These are phyloP conservation scores for Cenchrus americanus DNA, from an alignment of 176 grass and related monocot species.

Conservation along the genomic window DNA sequence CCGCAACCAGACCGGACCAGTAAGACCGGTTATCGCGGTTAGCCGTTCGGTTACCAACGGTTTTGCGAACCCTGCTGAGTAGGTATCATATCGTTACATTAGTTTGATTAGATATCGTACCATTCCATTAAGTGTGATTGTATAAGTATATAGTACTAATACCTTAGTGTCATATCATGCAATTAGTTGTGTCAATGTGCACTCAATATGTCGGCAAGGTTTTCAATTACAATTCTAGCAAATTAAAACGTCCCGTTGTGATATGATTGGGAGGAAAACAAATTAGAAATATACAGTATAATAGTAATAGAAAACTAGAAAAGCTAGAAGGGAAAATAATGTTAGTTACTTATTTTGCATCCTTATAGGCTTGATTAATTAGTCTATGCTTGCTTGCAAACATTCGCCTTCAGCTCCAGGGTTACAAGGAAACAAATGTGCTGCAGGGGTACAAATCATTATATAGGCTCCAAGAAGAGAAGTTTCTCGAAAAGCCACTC, in stretches of 20 bases:
- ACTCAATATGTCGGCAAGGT: slow-evolving; percentile 20
- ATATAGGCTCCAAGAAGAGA: slow-evolving; percentile 15
- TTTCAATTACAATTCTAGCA: not conserved
- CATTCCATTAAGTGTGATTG: slow-evolving; percentile 9
- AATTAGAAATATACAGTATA: not conserved
- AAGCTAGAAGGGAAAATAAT: not conserved
- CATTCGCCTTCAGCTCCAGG: not conserved
- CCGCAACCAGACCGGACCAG: too few species aligned
- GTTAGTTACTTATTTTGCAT: not conserved
- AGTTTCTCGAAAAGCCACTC: not conserved
- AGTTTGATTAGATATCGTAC: not conserved
- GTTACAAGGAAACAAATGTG: slow-evolving; percentile 10
- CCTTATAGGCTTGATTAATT: not conserved
- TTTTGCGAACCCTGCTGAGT: too few species aligned
- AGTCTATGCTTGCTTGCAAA: not conserved
- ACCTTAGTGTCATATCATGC: not conserved
- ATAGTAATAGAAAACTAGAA: not conserved
- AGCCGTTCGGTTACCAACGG: too few species aligned
- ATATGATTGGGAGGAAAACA: not conserved
- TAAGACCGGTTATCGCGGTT: too few species aligned
- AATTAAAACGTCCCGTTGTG: not conserved
- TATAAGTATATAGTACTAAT: not conserved
- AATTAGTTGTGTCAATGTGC: not conserved
- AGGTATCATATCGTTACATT: slow-evolving; percentile 3
- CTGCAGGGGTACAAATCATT: not conserved